Conservation (phyloP, 2,329 filamentous ascomycete species). For the Podosphaera aphanis region DNA sequence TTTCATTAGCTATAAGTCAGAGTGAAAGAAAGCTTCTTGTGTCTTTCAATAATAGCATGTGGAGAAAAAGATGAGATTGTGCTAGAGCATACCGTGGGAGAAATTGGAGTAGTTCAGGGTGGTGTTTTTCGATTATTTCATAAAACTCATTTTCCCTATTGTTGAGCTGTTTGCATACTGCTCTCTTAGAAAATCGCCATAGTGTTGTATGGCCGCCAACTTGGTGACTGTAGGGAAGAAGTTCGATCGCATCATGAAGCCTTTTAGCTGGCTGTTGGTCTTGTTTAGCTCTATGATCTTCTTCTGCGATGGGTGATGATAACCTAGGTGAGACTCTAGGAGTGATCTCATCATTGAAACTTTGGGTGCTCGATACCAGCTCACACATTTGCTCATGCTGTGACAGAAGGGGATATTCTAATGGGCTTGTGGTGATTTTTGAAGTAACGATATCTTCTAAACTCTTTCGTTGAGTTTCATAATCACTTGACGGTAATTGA, state of each 20-base stretch:
- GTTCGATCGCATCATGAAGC: slow-evolving; percentile 73
- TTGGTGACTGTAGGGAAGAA: slow-evolving; percentile 93
- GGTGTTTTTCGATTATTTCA: slow-evolving; percentile 76
- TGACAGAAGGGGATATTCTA: no score
- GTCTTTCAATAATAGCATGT: background rate
- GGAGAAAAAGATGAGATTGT: background rate
- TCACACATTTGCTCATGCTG: no score
- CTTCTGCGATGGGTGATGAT: background rate
- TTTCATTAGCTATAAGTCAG: slow-evolving; percentile 6
- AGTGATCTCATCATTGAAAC: slow-evolving; percentile 9
- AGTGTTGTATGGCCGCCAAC: slow-evolving; percentile 91
- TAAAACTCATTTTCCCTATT: slow-evolving; percentile 98
- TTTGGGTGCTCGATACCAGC: no score
- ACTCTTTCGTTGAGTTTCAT: no score
- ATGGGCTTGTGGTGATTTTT: no score
- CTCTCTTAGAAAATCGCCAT: slow-evolving; percentile 83
- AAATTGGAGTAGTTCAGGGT: slow-evolving; percentile 75
- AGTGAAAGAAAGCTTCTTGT: background rate
- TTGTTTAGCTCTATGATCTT: background rate
- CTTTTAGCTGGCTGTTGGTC: slow-evolving; percentile 17
- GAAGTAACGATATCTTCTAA: no score
- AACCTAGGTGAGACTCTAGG: slow-evolving; percentile 12
- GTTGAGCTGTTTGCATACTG: slow-evolving; percentile 94
- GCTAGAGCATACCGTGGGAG: slow-evolving; percentile 45
- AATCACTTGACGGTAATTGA: no score